Conservation (phyloP, 1,139 yeast genomes). For the Saccharomyces hybrid region DNA sequence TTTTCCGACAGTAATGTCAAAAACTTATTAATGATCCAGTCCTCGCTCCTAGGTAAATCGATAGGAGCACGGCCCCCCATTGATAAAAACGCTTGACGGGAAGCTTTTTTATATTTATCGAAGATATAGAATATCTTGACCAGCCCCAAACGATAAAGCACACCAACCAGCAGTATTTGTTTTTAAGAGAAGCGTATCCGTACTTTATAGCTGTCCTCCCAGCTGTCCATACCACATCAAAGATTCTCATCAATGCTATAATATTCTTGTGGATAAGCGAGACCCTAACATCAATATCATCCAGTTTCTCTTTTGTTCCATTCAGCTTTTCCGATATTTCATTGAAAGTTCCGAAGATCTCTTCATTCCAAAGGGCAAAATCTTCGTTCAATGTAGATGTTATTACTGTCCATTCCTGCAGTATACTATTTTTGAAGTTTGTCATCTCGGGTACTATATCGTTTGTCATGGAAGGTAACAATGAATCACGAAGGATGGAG, state of each 20-base stretch:
- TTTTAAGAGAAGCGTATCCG: background rate
- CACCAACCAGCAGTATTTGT: background rate
- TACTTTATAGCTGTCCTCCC: background rate
- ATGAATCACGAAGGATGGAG: constrained; percentile 5
- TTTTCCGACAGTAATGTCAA: background rate
- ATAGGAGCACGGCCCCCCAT: background rate
- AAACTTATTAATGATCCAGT: background rate
- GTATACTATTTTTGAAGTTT: constrained; percentile 7
- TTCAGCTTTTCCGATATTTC: constrained; percentile 10
- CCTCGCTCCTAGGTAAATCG: background rate
- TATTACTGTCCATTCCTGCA: constrained; percentile 12
- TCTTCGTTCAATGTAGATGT: constrained; percentile 9
- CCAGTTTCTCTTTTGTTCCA: constrained; percentile 11
- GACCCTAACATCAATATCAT: constrained; percentile 8
- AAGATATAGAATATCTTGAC: background rate
- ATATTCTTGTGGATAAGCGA: background rate
- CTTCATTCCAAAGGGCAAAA: constrained; percentile 12
- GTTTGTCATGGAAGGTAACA: constrained; percentile 5
- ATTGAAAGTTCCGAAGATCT: constrained; percentile 8
- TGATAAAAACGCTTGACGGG: background rate
- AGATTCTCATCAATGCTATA: background rate
- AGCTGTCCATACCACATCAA: background rate
- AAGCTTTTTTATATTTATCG: background rate
- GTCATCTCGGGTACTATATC: constrained; percentile 6
- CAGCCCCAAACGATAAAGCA: background rate